These are phyloP conservation scores for Fraxinus floribunda DNA, from an alignment of 305 asterid genomes.

Conservation along the genomic window DNA sequence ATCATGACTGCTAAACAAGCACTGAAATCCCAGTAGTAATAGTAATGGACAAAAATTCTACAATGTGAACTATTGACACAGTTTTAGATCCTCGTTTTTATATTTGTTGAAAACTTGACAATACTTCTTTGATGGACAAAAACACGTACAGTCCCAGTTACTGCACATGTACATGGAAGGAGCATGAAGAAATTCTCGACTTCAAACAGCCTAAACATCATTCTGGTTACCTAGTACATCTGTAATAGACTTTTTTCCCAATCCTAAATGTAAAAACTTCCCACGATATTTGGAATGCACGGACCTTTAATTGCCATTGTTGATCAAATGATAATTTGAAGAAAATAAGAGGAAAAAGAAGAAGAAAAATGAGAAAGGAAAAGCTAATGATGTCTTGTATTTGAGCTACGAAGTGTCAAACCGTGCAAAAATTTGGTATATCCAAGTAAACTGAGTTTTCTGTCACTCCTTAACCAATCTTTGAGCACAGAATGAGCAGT, in stretches of 20 bases:
- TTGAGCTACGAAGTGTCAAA: conserved; percentile 66
- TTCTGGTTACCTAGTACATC: conserved; percentile 10
- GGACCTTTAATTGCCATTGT: conserved; percentile 8
- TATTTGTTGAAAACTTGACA: not conserved
- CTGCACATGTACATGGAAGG: not conserved
- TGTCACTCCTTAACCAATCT: conserved; percentile 74
- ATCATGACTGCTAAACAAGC: not conserved
- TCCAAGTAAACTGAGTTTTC: conserved; percentile 74
- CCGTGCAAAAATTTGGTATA: conserved; percentile 93
- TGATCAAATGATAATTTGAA: conserved; percentile 26
- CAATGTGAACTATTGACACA: not conserved
- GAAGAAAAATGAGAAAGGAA: not conserved
- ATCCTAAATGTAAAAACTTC: conserved; percentile 2
- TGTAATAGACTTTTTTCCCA: conserved; percentile 19
- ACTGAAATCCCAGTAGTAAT: not conserved
- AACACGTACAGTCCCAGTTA: not conserved
- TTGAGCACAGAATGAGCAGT: conserved; percentile 68
- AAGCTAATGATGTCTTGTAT: conserved; percentile 59
- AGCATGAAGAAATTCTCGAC: conserved; percentile 5
- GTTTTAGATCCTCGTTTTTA: not conserved
- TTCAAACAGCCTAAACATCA: not conserved
- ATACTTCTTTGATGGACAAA: not conserved
- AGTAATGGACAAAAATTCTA: conserved; percentile 6
- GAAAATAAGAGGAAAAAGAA: not conserved
- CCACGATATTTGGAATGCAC: not conserved